Conservation (phyloP, 108 stramenopile genomes). For the Cyclostephanos tholiformis region DNA sequence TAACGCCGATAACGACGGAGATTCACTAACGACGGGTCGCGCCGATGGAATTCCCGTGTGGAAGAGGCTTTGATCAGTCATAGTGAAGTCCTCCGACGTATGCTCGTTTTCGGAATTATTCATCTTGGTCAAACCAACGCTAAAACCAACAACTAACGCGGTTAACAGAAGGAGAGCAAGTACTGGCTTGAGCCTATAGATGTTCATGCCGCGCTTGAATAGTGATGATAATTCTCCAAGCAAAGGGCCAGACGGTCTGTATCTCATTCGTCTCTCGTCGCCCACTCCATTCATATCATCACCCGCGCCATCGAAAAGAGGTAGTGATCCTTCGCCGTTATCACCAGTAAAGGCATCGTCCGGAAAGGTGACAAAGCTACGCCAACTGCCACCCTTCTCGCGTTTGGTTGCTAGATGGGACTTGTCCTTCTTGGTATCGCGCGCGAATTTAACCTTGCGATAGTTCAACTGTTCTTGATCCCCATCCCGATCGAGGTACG, state of each 20-base stretch:
- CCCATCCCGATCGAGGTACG: background rate
- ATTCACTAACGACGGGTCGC: background rate
- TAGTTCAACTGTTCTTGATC: background rate
- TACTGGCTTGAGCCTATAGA: background rate
- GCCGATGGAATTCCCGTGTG: constrained; percentile 10
- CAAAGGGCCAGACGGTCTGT: too few species aligned
- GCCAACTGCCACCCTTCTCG: background rate
- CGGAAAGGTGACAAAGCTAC: background rate
- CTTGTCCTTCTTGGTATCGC: constrained; percentile 26
- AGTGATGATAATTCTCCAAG: background rate
- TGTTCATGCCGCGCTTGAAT: background rate
- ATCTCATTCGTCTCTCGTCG: too few species aligned
- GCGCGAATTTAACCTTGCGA: constrained; percentile 22
- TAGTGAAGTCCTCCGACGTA: background rate
- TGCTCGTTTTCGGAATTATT: background rate
- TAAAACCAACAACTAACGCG: constrained; percentile 1
- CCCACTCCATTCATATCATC: background rate
- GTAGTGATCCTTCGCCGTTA: background rate
- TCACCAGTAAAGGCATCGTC: constrained; percentile 1
- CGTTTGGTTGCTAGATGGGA: constrained; percentile 21
- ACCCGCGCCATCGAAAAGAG: background rate
- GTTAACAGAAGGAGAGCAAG: background rate
- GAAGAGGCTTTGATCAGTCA: background rate
- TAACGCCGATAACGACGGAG: background rate
- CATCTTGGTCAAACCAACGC: background rate